Base-by-base conservation (phyloP, 345 rosid species). In the Combretum micranthum region DNA sequence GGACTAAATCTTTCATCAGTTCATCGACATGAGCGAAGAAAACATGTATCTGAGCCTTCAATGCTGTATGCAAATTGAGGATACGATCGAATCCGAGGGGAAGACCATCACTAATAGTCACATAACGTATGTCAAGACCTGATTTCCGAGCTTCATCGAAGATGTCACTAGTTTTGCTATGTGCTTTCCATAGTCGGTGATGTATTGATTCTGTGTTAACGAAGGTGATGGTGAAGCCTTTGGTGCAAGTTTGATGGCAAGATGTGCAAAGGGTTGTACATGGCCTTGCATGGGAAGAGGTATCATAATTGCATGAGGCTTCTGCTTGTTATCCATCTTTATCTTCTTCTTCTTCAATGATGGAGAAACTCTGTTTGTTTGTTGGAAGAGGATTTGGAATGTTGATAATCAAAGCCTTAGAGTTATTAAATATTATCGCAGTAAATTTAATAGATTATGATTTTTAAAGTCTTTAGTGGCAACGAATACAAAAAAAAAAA, bases 211-310 rank as follows among this genome's bases (percentile, higher is more conserved):
- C 72, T 47, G 92, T 84, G 70, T 80, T 86, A 66, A 89, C 70
- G 64, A 79, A 89, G 59, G 86, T 86, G 61, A 89, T 73, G 62
- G 88, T 83, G 67, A 86, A 77, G 43, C 95, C 95, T 12, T 59
- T 80, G 1, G 90, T 0, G 97, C 97, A 12, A 89, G 90, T 61
- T 83, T 82, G 54, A 75, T 52, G 53, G 97, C 95, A 21, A 89
- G 76, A 55, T 84, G 75, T 17, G 80, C 86, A 1, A 70, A 51
- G 14, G 95, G 95, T 65, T 71, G 77, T 1, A 84, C 75, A 46
- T 89, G 97, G 55, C 97, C 97, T 72, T 89, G 97, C 17, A 89
- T 81, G 53, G 97, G 95, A 63, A 75, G 78, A 1, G 90, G 59
- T 20, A 89, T 43, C 69, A 86, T 53, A 48, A 89, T 73, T 54